Evolutionary conservation across 2,329 filamentous ascomycete genomes (phyloP).

Genomic region (Alternaria arbusti): DNA sequence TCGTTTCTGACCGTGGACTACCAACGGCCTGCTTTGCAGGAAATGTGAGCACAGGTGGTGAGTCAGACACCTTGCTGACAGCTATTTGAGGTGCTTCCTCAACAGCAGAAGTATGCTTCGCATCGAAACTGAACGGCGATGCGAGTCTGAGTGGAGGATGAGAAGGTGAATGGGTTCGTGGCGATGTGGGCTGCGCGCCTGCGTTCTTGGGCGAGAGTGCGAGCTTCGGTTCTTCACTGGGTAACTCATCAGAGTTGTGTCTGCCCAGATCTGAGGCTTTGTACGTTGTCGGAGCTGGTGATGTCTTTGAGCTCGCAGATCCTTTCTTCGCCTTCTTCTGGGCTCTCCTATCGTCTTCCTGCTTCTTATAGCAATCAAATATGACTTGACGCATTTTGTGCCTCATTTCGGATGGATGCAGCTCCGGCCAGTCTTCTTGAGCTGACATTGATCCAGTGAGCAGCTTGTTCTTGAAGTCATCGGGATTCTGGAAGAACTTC

Average conservation of each 20-base stretch:
- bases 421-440: conserved; percentile 60
- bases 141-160: conserved; percentile 9
- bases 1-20: background rate
- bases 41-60: background rate
- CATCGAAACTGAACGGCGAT: conserved; percentile 14
- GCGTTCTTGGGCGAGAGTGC: background rate
- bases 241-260: background rate
- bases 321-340: conserved; percentile 23
- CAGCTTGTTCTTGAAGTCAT: conserved; percentile 70
- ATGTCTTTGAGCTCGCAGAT: background rate
- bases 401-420: conserved; percentile 66
- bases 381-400: conserved; percentile 70
- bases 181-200: background rate
- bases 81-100: background rate
- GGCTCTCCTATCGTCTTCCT: conserved; percentile 15
- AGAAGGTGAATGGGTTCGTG: background rate
- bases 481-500: conserved; percentile 78
- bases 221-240: background rate
- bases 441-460: conserved; percentile 69
- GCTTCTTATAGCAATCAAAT: conserved; percentile 65
- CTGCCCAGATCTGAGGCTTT: background rate
- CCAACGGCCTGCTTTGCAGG: background rate
- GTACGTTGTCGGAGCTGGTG: background rate
- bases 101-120: background rate
- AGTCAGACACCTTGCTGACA: conserved; percentile 2